These are phyloP conservation scores for Arthrobotrys iridis DNA, from an alignment of 2,329 filamentous ascomycete genomes.

Conservation along the genomic window DNA sequence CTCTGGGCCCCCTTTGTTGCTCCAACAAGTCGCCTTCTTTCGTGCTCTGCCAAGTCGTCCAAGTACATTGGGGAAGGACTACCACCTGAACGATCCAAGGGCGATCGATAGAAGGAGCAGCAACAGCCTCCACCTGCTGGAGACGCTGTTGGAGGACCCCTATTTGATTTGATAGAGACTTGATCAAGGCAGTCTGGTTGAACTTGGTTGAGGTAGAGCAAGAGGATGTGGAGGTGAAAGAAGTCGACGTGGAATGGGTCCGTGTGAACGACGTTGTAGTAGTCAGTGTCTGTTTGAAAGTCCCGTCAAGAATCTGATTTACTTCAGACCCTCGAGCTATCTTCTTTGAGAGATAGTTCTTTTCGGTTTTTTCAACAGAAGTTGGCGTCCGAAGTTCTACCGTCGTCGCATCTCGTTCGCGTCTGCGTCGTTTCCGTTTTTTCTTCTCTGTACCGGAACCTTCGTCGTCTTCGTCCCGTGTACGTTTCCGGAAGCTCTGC, in stretches of 20 bases:
- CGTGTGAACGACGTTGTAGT: conserved; percentile 50
- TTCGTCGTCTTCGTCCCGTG: conserved; percentile 32
- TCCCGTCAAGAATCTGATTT: conserved; percentile 33
- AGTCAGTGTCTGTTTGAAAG: conserved; percentile 43
- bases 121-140: conserved; percentile 50
- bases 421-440: conserved; percentile 25
- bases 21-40: conserved; percentile 40
- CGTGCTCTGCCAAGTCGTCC: conserved; percentile 36
- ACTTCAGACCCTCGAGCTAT: conserved; percentile 39
- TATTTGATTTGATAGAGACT: conserved; percentile 43
- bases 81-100: conserved; percentile 56
- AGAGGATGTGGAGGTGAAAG: conserved; percentile 44
- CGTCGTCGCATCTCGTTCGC: conserved; percentile 3
- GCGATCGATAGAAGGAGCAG: conserved; percentile 45
- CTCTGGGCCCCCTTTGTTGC: conserved; percentile 32
- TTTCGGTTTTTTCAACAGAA: conserved; percentile 23
- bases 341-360: conserved; percentile 29
- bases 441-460: conserved; percentile 22
- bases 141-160: conserved; percentile 54
- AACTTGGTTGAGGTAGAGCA: conserved; percentile 24
- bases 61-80: conserved; percentile 54
- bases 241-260: conserved; percentile 47
- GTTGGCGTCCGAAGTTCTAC: conserved; percentile 26
- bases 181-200: conserved; percentile 41
- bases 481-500: conserved; percentile 42